Evolutionary conservation across 495 filamentous ascomycete species (phyloP), one percentile per base, ranked within the genome.

Genomic region (Neurospora cerealis): DNA sequence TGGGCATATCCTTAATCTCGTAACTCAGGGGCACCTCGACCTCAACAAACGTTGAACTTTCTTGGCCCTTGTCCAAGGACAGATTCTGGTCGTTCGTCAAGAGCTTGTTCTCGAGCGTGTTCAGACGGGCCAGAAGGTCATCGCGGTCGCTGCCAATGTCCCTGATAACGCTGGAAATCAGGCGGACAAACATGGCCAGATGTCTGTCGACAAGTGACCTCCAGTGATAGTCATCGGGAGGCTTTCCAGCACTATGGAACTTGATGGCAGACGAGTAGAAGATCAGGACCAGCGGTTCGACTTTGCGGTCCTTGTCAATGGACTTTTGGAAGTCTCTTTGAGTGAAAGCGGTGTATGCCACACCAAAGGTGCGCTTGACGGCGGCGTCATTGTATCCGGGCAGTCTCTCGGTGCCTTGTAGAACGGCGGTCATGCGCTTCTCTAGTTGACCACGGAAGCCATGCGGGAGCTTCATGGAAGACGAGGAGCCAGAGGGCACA

Each of bases 41-140:
- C 79, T 97, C 94, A 38, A 93, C 88, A 19, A 88, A 88, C 39
- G 88, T 87, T 44, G 89, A 87, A 21, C 86, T 77, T 70, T 87
- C 84, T 69, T 92, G 73, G 80, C 83, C 77, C 76, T 84, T 78
- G 86, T 81, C 84, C 21, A 89, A 85, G 28, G 86, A 88, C 36
- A 99, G 86, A 79, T 97, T 94, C 81, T 97, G 93, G 79, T 99
- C 96, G 80, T 98, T 94, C n/a, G 91, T 89, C 75, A 99, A 86
- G 46, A 99, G 89, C 83, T 98, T 98, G 76, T 89, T 95, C 81
- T 99, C 96, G 74, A 99, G 83, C 5, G 91, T 94, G 41, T 88
- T 86, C 74, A 99, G 83, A 75, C 93, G 88, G 75, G 85, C 89
- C 75, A 91, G 89, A 72, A 99, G 87, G 79, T 99, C 96, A 28